phyloP scores from a whole-genome alignment of 106 monocot genomes.

The Alisma plantagoaquatica region DNA sequence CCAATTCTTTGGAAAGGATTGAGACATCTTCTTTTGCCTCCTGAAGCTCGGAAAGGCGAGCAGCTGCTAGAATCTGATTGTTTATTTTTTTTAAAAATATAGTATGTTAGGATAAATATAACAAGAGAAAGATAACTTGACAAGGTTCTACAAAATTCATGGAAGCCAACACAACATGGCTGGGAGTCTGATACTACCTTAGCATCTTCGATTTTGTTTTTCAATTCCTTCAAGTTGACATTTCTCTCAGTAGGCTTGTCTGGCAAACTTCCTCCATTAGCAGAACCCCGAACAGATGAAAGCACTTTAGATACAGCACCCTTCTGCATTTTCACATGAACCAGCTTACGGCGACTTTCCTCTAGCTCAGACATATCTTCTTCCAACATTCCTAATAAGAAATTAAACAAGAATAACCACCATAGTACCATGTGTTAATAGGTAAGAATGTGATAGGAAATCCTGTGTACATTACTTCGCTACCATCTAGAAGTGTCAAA shows the following conservation, averaged over 20 bases:
- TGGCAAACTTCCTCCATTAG: constrained; percentile 54
- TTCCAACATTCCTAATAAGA: constrained; percentile 77
- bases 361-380: constrained; percentile 94
- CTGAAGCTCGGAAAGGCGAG: constrained; percentile 79
- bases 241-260: constrained; percentile 48
- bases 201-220: constrained; percentile 76
- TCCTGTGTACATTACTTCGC: neutral
- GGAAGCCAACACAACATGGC: neutral
- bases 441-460: neutral
- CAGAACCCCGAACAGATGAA: constrained; percentile 26
- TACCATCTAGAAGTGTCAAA: neutral
- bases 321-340: constrained; percentile 79
- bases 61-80: constrained; percentile 52
- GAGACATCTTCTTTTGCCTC: constrained; percentile 72
- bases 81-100: constrained; percentile 4
- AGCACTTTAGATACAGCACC: constrained; percentile 41
- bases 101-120: neutral
- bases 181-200: constrained; percentile 38
- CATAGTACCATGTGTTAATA: neutral
- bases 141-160: neutral
- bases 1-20: constrained; percentile 61
- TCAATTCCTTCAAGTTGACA: constrained; percentile 49
- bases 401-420: neutral
- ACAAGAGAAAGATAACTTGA: neutral
- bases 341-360: constrained; percentile 87